Conservation (phyloP, 192 early-diverging fungal genomes). For the Podila epigama region DNA sequence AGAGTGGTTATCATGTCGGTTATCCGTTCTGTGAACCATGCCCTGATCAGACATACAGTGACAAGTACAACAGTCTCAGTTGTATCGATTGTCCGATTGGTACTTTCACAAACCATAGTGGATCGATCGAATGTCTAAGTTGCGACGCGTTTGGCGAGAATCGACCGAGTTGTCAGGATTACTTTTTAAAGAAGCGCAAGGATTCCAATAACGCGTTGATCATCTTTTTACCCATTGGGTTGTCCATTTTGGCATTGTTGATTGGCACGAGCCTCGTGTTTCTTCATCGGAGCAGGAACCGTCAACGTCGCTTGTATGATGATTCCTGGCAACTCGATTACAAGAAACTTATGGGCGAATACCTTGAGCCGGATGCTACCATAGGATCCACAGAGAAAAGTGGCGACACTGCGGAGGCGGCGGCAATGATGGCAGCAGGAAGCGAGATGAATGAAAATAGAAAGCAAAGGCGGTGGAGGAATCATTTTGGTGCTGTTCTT, state of each 20-base stretch:
- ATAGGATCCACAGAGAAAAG: slow-evolving; percentile 13
- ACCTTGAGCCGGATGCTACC: slow-evolving; percentile 18
- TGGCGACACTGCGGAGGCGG: background rate
- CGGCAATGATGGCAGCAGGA: background rate
- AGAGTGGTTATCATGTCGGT: slow-evolving; percentile 1
- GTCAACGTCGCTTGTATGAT: slow-evolving; percentile 22
- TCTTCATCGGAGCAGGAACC: slow-evolving; percentile 17
- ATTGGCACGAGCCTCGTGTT: background rate
- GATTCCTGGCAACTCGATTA: slow-evolving; percentile 48
- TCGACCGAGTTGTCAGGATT: slow-evolving; percentile 11
- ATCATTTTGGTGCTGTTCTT: background rate
- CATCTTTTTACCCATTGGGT: slow-evolving; percentile 23
- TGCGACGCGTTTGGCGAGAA: slow-evolving; percentile 21
- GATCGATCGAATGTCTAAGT: slow-evolving; percentile 15
- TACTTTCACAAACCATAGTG: slow-evolving; percentile 18
- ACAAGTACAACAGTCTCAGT: slow-evolving; percentile 16
- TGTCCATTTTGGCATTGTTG: background rate
- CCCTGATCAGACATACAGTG: slow-evolving; percentile 12
- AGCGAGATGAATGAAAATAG: too few relatives aligned
- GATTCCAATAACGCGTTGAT: slow-evolving; percentile 9
- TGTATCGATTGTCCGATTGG: slow-evolving; percentile 22
- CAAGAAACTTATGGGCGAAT: slow-evolving; percentile 39
- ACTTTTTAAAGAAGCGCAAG: slow-evolving; percentile 13
- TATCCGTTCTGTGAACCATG: slow-evolving; percentile 25
- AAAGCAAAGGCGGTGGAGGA: background rate